Base-by-base conservation (phyloP, 768 basidiomycete genomes). In the Suillus cothurnatus region DNA sequence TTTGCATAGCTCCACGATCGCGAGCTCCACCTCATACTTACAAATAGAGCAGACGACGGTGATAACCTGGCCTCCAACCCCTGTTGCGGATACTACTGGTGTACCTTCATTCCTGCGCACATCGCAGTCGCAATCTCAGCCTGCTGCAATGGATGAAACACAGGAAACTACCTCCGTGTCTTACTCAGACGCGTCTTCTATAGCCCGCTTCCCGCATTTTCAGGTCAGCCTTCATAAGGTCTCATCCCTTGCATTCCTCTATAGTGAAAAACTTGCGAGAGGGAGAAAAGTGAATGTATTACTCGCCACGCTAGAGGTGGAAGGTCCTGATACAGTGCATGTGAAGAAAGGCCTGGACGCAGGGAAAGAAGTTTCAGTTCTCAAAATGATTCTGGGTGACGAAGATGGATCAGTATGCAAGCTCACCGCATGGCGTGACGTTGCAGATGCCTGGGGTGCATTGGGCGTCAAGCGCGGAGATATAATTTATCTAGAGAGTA, bases 371-470 rank as follows among this genome's bases (percentile, higher is more conserved):
- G 85, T 92, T 0, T 84, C 83, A 0, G 72, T 94, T 50, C 75
- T 94, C 34, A 90, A 86, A 71, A 79, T 93, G 71, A 85, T 94
- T 56, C 74, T 94, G 31, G 89, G 90, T 12, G 91, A 93, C 69
- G 90, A 92, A 61, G 84, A 84, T 34, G 88, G 89, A 1, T 81
- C 76, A 1, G 82, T 93, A 8, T 86, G 86, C 70, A 92, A 88
- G 76, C 73, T 94, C 21, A 90, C 89, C 5, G 92, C 88, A 15
- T 94, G 93, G 93, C 80, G 92, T 62, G 88, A 93, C 55, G 78
- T 84, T 5, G 93, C 93, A 14, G 89, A 93, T 52, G 74, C 76
- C 0, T 93, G 92, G 92, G 90, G 88, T 34, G 81, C 81, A 28
- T 65, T 75, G 43, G 78, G 80, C 12, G 75, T 86, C 2, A 90